Conservation (phyloP, 495 filamentous ascomycete genomes). For the Chaetomium tenue region DNA sequence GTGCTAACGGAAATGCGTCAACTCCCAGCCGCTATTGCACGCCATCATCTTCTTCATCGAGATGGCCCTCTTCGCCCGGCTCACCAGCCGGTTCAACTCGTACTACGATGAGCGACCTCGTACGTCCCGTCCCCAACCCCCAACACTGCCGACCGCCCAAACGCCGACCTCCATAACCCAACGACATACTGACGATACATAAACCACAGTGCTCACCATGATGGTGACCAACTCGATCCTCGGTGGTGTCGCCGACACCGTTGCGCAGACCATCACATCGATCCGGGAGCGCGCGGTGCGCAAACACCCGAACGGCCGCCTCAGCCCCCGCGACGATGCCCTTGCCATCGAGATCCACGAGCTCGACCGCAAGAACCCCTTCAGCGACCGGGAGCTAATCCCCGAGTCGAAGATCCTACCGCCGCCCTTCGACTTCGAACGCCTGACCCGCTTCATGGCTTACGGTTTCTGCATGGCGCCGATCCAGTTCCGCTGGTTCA, state of each 20-base stretch:
- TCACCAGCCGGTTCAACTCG: slow-evolving; percentile 83
- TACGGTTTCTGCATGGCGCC: slow-evolving; percentile 97
- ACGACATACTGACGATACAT: slow-evolving; percentile 4
- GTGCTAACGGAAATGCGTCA: slow-evolving; percentile 23
- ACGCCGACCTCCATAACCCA: neutral
- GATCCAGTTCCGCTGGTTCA: slow-evolving; percentile 95
- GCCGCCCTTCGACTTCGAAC: slow-evolving; percentile 92
- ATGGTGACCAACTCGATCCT: slow-evolving; percentile 98
- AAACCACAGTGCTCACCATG: slow-evolving; percentile 75
- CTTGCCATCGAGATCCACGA: slow-evolving; percentile 88
- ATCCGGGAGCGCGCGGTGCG: slow-evolving; percentile 66
- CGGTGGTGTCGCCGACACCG: slow-evolving; percentile 81
- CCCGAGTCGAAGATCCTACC: slow-evolving; percentile 60
- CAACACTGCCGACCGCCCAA: neutral
- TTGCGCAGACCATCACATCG: slow-evolving; percentile 88
- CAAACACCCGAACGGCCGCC: slow-evolving; percentile 44
- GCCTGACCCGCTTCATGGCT: slow-evolving; percentile 88
- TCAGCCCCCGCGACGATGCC: slow-evolving; percentile 60
- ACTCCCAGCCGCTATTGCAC: slow-evolving; percentile 76
- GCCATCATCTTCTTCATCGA: slow-evolving; percentile 81
- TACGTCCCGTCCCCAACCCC: slow-evolving; percentile 44
- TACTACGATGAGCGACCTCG: slow-evolving; percentile 87
- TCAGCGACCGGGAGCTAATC: slow-evolving; percentile 63
- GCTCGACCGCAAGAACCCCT: slow-evolving; percentile 78
- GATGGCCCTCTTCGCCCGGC: slow-evolving; percentile 76